A percentile compares a stretch with the other conserved stretches of the same genome.
These are phyloP conservation scores for Henckelia pumila DNA, from an alignment of 257 asterid genomes.

Conservation along the genomic window DNA sequence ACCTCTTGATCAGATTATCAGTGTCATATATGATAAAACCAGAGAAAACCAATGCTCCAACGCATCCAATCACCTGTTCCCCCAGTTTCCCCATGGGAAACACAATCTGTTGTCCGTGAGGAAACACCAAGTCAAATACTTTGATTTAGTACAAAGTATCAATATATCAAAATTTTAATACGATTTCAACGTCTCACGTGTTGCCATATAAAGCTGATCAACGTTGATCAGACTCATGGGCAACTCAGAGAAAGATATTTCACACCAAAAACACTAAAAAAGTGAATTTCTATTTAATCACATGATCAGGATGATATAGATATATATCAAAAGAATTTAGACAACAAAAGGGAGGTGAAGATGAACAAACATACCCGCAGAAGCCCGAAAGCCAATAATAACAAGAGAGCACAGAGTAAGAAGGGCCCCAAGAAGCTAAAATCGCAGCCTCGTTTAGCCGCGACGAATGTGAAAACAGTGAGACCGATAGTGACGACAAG, in stretches of 20 bases:
- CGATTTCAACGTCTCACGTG: too few species aligned
- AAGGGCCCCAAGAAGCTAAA: constrained; percentile 67
- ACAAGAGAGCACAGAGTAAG: constrained; percentile 46
- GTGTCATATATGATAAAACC: constrained; percentile 67
- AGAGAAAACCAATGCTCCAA: constrained; percentile 57
- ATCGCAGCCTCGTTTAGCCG: constrained; percentile 57
- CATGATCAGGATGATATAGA: too few species aligned
- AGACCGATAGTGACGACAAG: constrained; percentile 42
- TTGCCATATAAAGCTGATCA: too few species aligned
- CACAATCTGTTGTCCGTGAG: constrained; percentile 36
- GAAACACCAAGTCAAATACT: not conserved
- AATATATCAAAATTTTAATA: too few species aligned
- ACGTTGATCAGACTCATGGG: too few species aligned
- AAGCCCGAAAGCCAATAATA: constrained; percentile 48
- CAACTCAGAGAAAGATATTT: too few species aligned
- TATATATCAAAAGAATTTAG: too few species aligned
- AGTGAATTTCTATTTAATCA: too few species aligned
- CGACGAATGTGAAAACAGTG: constrained; percentile 65
- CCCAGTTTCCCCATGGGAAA: constrained; percentile 42
- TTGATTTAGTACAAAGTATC: not conserved
- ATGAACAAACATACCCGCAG: constrained; percentile 38
- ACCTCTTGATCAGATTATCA: constrained; percentile 58
- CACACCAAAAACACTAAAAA: too few species aligned
- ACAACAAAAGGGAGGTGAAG: too few species aligned
- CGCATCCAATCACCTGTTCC: constrained; percentile 42